phyloP scores from a whole-genome alignment of 495 filamentous ascomycete species.

The Talaromyces wortmannii region DNA sequence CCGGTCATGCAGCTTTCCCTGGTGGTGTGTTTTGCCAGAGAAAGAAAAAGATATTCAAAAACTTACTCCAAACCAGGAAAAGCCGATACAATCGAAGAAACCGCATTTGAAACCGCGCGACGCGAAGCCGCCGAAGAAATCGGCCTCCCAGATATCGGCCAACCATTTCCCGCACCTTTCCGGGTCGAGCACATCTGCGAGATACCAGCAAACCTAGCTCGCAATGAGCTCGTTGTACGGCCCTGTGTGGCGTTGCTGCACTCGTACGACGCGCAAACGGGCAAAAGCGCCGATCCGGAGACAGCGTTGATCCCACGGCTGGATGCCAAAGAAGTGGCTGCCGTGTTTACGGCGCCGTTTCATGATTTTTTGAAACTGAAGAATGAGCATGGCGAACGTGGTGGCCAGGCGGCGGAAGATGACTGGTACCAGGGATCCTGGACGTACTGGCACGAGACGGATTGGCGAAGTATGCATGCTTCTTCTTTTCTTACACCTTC shows the following conservation, averaged over 20 bases:
- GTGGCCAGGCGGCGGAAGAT: conserved; percentile 15
- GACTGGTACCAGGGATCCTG: conserved; percentile 51
- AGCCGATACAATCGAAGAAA: conserved; percentile 41
- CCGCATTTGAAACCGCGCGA: conserved; percentile 67
- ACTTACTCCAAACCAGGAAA: conserved; percentile 25
- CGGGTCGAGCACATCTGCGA: conserved; percentile 77
- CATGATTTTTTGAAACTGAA: conserved; percentile 63
- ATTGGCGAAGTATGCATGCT: conserved; percentile 47
- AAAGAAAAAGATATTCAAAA: not conserved
- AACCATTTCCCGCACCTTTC: conserved; percentile 61
- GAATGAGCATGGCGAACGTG: conserved; percentile 11
- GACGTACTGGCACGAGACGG: conserved; percentile 58
- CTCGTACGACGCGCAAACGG: conserved; percentile 36
- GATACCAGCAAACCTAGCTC: conserved; percentile 71
- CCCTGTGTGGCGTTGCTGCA: conserved; percentile 83
- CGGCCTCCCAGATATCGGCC: conserved; percentile 63
- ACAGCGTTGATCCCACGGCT: conserved; percentile 68
- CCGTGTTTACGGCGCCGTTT: conserved; percentile 84
- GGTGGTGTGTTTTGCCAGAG: conserved; percentile 56
- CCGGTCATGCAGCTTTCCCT: conserved; percentile 81
- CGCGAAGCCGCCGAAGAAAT: conserved; percentile 90
- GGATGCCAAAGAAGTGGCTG: conserved; percentile 80
- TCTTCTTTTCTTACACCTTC: not conserved
- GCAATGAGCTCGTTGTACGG: conserved; percentile 73
- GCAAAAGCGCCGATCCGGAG: conserved; percentile 47